These are phyloP conservation scores for Rhodomyrtus psidioides DNA, from an alignment of 441 rosid species.

Conservation along the genomic window DNA sequence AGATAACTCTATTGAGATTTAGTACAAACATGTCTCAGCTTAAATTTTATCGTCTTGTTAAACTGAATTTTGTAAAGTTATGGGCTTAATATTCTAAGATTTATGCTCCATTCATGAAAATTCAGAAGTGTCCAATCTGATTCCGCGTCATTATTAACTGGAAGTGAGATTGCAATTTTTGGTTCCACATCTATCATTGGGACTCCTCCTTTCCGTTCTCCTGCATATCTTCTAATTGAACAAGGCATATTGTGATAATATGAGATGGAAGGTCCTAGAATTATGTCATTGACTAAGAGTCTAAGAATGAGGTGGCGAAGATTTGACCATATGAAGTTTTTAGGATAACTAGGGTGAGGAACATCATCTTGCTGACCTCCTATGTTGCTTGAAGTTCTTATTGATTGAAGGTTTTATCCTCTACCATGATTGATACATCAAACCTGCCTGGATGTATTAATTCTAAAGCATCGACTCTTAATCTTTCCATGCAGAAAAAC, in stretches of 20 bases:
- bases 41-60: neutral
- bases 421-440: neutral
- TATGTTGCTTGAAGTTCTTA: neutral
- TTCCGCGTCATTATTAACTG: neutral
- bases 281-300: neutral
- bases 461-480: neutral
- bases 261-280: neutral
- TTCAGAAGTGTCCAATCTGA: neutral
- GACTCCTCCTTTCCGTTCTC: neutral
- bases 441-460: neutral
- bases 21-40: neutral
- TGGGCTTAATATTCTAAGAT: neutral
- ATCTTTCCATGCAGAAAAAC: slow-evolving; percentile 41
- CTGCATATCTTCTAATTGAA: neutral
- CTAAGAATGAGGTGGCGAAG: neutral
- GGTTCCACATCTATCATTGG: neutral
- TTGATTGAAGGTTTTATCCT: neutral
- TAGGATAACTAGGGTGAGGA: neutral
- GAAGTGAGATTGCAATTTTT: neutral
- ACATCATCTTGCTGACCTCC: neutral
- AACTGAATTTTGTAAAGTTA: neutral
- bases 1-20: neutral
- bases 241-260: neutral
- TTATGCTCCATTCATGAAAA: neutral
- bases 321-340: neutral